Evolutionary conservation across 257 asterid genomes (phyloP).

Genomic region (Paraleonurus japonicus): DNA sequence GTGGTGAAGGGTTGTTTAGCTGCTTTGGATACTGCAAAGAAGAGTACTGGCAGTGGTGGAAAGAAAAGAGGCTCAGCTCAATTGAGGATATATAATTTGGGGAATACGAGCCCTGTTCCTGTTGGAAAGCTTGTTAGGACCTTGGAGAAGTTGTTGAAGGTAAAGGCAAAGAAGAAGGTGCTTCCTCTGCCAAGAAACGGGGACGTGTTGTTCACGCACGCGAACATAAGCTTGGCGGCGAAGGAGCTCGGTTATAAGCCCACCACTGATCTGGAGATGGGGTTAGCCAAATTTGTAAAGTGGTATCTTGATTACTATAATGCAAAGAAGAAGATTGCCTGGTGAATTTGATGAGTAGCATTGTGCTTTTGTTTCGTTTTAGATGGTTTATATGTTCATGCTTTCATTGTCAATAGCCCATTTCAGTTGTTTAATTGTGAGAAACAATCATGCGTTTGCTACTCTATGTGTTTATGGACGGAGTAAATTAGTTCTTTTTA

Average conservation of each 20-base stretch:
- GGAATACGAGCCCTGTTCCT: constrained; percentile 68
- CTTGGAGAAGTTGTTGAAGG: constrained; percentile 65
- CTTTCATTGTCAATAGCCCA: constrained; percentile 14
- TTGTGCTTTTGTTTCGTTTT: neutral
- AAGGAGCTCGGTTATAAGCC: constrained; percentile 74
- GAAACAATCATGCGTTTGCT: constrained; percentile 11
- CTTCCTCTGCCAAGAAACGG: constrained; percentile 69
- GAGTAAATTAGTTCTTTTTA: constrained; percentile 25
- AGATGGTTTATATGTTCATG: neutral
- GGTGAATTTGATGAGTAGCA: constrained; percentile 32
- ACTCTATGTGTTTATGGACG: constrained; percentile 19
- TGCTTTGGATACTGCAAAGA: constrained; percentile 57
- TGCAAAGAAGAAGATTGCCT: constrained; percentile 56
- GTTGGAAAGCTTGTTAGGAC: constrained; percentile 60
- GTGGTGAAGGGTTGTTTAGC: constrained; percentile 78
- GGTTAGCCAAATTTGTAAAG: constrained; percentile 66
- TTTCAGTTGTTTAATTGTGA: neutral
- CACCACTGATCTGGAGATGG: constrained; percentile 53
- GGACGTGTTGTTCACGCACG: constrained; percentile 68
- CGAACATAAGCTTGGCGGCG: constrained; percentile 61
- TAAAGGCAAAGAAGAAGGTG: constrained; percentile 60
- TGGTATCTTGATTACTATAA: constrained; percentile 71
- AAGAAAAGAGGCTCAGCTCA: constrained; percentile 58
- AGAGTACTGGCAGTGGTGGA: constrained; percentile 78
- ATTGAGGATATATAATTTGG: constrained; percentile 63